Conservation (phyloP, 441 rosid genomes). For the Eruca vesicaria region DNA sequence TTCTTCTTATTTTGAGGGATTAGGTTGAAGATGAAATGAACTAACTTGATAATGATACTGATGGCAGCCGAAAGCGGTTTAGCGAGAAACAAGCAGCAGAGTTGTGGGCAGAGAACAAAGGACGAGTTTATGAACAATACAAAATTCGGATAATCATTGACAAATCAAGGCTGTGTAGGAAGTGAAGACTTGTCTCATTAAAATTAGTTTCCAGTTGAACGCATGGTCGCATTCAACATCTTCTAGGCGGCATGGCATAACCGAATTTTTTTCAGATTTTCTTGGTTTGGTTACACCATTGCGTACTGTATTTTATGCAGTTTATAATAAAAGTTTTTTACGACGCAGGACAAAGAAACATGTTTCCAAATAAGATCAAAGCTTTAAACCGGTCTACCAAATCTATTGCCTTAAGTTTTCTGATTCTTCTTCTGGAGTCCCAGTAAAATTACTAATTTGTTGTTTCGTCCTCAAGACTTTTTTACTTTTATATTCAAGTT, state of each 20-base stretch:
- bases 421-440: background rate
- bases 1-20: background rate
- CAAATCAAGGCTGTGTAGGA: constrained; percentile 55
- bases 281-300: background rate
- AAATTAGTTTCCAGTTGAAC: constrained; percentile 4
- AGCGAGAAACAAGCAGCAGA: constrained; percentile 91
- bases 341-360: background rate
- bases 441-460: background rate
- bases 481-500: background rate
- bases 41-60: background rate
- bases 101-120: constrained; percentile 97
- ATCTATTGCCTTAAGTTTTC: background rate
- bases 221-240: background rate
- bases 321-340: no score
- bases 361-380: background rate
- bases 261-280: background rate
- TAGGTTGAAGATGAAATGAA: background rate
- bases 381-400: background rate
- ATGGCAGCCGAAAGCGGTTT: constrained; percentile 76
- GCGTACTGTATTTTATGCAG: background rate
- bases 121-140: constrained; percentile 81
- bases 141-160: constrained; percentile 68
- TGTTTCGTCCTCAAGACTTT: background rate
- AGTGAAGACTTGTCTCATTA: constrained; percentile 59
- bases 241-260: background rate